Conservation (phyloP, 208 protist genomes). For the Vickermania spadyakhi region DNA sequence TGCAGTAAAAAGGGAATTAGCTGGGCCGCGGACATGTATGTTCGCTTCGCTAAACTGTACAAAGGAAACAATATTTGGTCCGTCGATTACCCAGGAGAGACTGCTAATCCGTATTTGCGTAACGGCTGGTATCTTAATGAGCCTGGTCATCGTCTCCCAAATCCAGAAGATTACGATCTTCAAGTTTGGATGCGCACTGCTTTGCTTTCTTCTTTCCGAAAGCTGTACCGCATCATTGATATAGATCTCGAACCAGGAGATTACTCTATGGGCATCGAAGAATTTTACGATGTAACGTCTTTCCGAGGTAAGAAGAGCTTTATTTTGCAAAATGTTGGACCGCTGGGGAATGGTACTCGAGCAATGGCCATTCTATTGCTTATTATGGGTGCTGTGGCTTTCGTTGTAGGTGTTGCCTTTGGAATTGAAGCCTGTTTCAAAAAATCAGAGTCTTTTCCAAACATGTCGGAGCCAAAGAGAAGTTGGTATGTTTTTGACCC, state of each 20-base stretch:
- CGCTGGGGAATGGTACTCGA: constrained; percentile 26
- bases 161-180: constrained; percentile 90
- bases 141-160: constrained; percentile 69
- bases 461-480: constrained; percentile 32
- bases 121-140: constrained; percentile 82
- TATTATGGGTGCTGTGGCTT: constrained; percentile 40
- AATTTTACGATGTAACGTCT: constrained; percentile 89
- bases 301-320: constrained; percentile 93
- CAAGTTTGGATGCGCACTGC: constrained; percentile 97
- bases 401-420: constrained; percentile 50
- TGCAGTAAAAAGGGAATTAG: constrained; percentile 83
- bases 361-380: constrained; percentile 50
- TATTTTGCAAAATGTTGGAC: constrained; percentile 83
- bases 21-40: constrained; percentile 83
- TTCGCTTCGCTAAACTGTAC: constrained; percentile 72
- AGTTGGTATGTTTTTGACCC: constrained; percentile 59
- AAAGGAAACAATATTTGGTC: constrained; percentile 49
- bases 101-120: constrained; percentile 61
- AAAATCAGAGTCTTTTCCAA: constrained; percentile 15
- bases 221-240: constrained; percentile 94
- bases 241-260: constrained; percentile 36
- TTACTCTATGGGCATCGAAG: constrained; percentile 81
- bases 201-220: constrained; percentile 91
- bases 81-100: constrained; percentile 48
- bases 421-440: constrained; percentile 30